Evolutionary conservation across 495 filamentous ascomycete species (phyloP).

Genomic region (Penicillium samsonianum): DNA sequence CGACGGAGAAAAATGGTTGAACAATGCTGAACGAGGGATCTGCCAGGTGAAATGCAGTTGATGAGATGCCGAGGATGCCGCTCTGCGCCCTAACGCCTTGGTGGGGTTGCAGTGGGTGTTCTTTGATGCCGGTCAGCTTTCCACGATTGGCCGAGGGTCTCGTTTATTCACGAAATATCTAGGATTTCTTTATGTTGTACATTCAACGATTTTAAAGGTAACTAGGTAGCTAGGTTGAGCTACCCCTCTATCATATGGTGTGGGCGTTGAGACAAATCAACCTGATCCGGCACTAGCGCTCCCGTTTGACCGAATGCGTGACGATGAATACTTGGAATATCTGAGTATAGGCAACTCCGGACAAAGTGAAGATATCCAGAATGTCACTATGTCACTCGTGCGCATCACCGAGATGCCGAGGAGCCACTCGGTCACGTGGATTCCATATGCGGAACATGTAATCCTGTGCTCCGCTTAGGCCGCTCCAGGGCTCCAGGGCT

Average conservation of each 20-base stretch:
- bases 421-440: constrained; percentile 17
- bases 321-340: constrained; percentile 1
- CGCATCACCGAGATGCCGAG: constrained; percentile 15
- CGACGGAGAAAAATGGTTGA: not conserved
- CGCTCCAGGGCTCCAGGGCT: no score
- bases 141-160: not conserved
- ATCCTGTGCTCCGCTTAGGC: no score
- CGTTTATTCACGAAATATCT: not conserved
- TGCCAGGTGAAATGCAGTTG: not conserved
- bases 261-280: constrained; percentile 10
- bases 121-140: not conserved
- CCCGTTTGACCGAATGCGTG: constrained; percentile 26
- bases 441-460: constrained; percentile 7
- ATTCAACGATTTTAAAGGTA: not conserved
- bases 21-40: not conserved
- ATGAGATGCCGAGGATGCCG: constrained; percentile 28
- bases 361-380: not conserved
- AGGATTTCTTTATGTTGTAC: not conserved
- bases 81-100: constrained; percentile 2
- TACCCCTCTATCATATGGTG: constrained; percentile 2
- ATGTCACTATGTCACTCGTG: constrained; percentile 8
- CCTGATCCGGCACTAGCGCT: constrained; percentile 23
- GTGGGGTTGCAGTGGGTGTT: constrained; percentile 12
- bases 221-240: not conserved
- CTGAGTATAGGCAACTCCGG: not conserved